A percentile compares a stretch with the other conserved stretches of the same genome.
Conservation (phyloP, 1,284 basidiomycete species). For the Apiotrichum domesticum region DNA sequence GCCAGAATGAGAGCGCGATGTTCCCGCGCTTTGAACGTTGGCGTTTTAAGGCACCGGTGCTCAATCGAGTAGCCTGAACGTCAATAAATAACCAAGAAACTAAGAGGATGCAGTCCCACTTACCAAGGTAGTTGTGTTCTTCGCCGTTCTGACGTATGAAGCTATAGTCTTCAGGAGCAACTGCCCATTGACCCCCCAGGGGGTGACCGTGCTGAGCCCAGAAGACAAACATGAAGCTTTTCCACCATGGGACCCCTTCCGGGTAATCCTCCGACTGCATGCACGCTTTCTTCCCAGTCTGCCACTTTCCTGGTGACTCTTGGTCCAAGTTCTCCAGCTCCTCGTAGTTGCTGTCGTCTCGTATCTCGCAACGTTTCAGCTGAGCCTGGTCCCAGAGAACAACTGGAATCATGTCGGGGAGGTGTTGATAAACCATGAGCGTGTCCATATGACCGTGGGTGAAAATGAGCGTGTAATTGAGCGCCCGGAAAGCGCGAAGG, state of each 20-base stretch:
- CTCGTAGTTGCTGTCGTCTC: conserved; percentile 20
- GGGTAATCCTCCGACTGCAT: conserved; percentile 18
- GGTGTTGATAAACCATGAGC: conserved; percentile 31
- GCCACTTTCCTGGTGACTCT: conserved; percentile 6
- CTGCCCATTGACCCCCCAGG: conserved; percentile 36
- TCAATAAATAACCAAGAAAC: background rate
- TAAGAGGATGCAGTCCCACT: conserved; percentile 1
- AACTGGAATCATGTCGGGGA: conserved; percentile 27
- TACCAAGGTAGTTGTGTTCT: conserved; percentile 39
- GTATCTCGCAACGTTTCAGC: conserved; percentile 15
- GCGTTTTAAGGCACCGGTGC: conserved; percentile 22
- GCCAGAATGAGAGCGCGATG: conserved; percentile 43
- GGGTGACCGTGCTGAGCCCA: conserved; percentile 30
- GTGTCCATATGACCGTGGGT: conserved; percentile 28
- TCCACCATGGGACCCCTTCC: conserved; percentile 41
- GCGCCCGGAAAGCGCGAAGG: conserved; percentile 22
- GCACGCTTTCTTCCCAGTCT: conserved; percentile 16
- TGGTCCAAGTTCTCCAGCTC: conserved; percentile 7
- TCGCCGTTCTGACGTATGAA: conserved; percentile 6
- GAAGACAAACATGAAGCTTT: conserved; percentile 37
- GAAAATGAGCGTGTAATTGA: conserved; percentile 34
- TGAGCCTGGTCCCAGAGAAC: conserved; percentile 25
- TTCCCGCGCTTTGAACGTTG: conserved; percentile 20
- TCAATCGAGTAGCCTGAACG: conserved; percentile 44
- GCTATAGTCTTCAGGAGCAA: conserved; percentile 41